These are phyloP conservation scores for Blumeriella jaapii DNA, from an alignment of 2,329 filamentous ascomycete genomes.

Conservation along the genomic window DNA sequence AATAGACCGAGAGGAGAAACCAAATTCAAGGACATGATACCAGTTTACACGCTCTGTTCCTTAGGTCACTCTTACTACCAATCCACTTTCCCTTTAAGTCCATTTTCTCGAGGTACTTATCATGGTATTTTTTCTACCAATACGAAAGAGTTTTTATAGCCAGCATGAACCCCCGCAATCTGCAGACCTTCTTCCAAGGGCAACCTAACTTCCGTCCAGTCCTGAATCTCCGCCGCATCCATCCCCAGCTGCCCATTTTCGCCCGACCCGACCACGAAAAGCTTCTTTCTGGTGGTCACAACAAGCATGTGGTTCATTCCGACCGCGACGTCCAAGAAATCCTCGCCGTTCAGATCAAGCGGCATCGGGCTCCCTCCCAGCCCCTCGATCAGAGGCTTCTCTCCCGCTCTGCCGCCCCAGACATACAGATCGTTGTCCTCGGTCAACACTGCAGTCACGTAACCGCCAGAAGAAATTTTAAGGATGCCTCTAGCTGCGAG, in stretches of 20 bases:
- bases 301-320: conserved; percentile 49
- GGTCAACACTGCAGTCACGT: conserved; percentile 46
- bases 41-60: no score
- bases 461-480: conserved; percentile 43
- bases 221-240: conserved; percentile 10
- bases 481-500: conserved; percentile 39
- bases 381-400: conserved; percentile 12
- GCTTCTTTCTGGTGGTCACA: conserved; percentile 35
- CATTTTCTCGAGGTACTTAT: no score
- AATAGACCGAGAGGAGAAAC: conserved; percentile 27
- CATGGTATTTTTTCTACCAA: conserved; percentile 15
- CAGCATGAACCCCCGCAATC: conserved; percentile 21
- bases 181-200: conserved; percentile 14
- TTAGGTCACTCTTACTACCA: no score
- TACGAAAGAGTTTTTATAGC: conserved; percentile 26
- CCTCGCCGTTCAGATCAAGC: conserved; percentile 32
- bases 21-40: conserved; percentile 23
- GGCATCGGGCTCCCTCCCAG: conserved; percentile 15
- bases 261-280: conserved; percentile 48
- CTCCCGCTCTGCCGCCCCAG: conserved; percentile 39
- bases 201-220: conserved; percentile 21
- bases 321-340: conserved; percentile 45
- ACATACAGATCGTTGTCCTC: conserved; percentile 46
- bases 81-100: no score
- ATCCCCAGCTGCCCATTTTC: conserved; percentile 48